Conservation (phyloP, 1,284 basidiomycete species). For the Puccinia horiana region DNA sequence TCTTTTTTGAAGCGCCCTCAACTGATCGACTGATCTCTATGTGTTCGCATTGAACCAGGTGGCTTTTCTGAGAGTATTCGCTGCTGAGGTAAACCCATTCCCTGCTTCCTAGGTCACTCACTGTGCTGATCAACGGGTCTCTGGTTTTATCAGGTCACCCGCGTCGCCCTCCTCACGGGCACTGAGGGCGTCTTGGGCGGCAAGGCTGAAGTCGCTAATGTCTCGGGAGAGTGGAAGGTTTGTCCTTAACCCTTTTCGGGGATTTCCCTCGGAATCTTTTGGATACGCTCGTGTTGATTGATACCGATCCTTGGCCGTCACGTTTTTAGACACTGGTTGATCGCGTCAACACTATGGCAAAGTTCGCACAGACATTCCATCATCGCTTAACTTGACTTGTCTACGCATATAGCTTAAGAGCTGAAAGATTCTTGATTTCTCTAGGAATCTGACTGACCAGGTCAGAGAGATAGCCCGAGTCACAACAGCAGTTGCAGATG, state of each 20-base stretch:
- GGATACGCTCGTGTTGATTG: too few relatives aligned
- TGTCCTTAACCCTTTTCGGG: conserved; percentile 58
- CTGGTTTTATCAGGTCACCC: conserved; percentile 67
- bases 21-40: not conserved
- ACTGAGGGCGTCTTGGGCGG: conserved; percentile 90
- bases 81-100: conserved; percentile 33
- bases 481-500: conserved; percentile 46
- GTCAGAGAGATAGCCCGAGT: conserved; percentile 47
- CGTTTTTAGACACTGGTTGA: conserved; percentile 41
- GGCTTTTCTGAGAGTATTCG: conserved; percentile 48
- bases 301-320: too few relatives aligned
- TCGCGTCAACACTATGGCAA: conserved; percentile 48
- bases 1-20: not conserved
- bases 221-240: conserved; percentile 91
- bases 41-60: conserved; percentile 2
- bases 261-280: not conserved
- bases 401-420: not conserved
- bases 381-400: not conserved
- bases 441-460: conserved; percentile 48
- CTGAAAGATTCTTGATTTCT: not conserved
- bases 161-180: conserved; percentile 69
- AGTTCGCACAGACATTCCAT: conserved; percentile 8
- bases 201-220: conserved; percentile 86
- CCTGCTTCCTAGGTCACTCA: not conserved
- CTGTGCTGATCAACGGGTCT: not conserved